Conservation (phyloP, 352 stramenopile species). For the Phytophthora chlamydospora region DNA sequence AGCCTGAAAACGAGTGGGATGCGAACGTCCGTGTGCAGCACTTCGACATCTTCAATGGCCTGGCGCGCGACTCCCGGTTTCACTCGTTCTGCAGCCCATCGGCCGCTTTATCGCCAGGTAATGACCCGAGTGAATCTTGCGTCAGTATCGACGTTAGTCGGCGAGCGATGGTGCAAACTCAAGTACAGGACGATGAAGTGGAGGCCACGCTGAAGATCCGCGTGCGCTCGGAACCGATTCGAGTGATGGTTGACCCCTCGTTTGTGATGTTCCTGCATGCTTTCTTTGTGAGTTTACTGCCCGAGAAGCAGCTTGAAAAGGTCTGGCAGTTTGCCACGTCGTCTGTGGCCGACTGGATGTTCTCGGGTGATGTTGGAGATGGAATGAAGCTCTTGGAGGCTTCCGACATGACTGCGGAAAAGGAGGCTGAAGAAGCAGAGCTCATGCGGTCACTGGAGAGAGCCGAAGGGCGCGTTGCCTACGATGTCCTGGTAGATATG, state of each 20-base stretch:
- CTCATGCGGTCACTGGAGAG: slow-evolving; percentile 46
- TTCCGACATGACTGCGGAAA: slow-evolving; percentile 16
- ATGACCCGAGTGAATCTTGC: slow-evolving; percentile 37
- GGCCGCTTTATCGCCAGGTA: slow-evolving; percentile 4
- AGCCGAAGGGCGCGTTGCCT: slow-evolving; percentile 38
- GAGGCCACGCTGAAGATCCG: slow-evolving; percentile 46
- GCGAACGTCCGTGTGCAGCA: slow-evolving; percentile 61
- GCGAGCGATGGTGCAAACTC: slow-evolving; percentile 27
- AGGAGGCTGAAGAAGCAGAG: slow-evolving; percentile 49
- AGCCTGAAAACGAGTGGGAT: slow-evolving; percentile 76
- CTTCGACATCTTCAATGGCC: slow-evolving; percentile 71
- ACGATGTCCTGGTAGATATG: slow-evolving; percentile 78
- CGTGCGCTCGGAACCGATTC: slow-evolving; percentile 64
- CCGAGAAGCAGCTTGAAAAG: slow-evolving; percentile 72
- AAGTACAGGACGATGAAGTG: slow-evolving; percentile 19
- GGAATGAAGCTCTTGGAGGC: slow-evolving; percentile 23
- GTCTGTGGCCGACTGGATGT: slow-evolving; percentile 84
- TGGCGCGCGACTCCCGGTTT: slow-evolving; percentile 51
- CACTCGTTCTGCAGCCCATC: slow-evolving; percentile 70
- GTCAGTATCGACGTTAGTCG: slow-evolving; percentile 55
- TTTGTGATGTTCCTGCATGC: slow-evolving; percentile 73
- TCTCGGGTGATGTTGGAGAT: slow-evolving; percentile 55
- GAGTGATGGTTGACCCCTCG: slow-evolving; percentile 69
- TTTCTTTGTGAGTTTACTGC: slow-evolving; percentile 75
- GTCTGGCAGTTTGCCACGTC: slow-evolving; percentile 85